phyloP scores from a whole-genome alignment of 371 early-diverging fungal species.

The Conidiobolus incongruus region DNA sequence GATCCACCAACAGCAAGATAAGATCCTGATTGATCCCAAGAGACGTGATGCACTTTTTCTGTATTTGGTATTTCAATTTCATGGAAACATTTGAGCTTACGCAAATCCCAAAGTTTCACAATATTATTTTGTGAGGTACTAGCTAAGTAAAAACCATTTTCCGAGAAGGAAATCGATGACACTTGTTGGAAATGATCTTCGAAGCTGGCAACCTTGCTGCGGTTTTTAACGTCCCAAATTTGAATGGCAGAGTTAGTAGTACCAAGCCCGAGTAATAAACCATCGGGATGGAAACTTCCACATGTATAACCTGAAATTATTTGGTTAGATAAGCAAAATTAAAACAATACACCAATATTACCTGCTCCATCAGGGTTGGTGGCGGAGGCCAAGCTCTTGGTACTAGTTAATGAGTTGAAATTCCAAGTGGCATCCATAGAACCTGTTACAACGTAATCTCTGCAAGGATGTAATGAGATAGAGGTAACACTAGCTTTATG shows the following conservation, averaged over 20 bases:
- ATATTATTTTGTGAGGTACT: conserved; percentile 40
- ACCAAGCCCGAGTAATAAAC: conserved; percentile 65
- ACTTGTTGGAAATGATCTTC: conserved; percentile 42
- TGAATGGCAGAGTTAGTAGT: conserved; percentile 42
- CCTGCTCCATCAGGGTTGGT: background rate
- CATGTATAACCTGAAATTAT: conserved; percentile 25
- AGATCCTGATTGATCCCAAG: conserved; percentile 63
- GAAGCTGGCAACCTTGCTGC: conserved; percentile 43
- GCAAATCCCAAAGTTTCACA: conserved; percentile 77
- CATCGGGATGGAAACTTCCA: conserved; percentile 83
- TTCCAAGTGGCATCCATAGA: conserved; percentile 60
- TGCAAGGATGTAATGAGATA: conserved; percentile 50
- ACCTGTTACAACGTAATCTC: conserved; percentile 51
- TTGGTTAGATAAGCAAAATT: conserved; percentile 1
- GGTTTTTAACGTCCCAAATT: conserved; percentile 70
- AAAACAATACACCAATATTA: conserved; percentile 4
- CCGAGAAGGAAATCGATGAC: conserved; percentile 56
- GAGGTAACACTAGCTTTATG: conserved; percentile 49
- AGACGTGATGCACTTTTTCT: conserved; percentile 27
- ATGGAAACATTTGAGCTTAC: conserved; percentile 53
- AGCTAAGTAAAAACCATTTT: conserved; percentile 77
- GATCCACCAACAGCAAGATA: conserved; percentile 55
- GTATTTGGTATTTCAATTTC: conserved; percentile 34
- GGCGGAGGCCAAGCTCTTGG: background rate
- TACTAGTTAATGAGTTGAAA: background rate